phyloP scores from a whole-genome alignment of 2,329 filamentous ascomycete genomes.

The Myotisia sp. region DNA sequence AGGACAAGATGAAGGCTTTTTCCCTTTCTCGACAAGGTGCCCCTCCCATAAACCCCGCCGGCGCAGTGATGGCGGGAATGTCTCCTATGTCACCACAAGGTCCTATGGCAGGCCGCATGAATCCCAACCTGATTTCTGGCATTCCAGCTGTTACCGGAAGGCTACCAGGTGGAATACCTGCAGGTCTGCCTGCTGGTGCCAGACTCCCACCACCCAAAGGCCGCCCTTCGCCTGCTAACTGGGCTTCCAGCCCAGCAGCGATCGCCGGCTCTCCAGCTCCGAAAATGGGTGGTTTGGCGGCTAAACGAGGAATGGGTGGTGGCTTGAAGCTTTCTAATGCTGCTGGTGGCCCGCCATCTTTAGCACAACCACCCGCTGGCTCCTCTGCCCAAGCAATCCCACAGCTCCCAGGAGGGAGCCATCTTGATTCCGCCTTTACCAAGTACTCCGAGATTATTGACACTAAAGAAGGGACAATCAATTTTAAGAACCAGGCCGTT shows the following conservation, averaged over 20 bases:
- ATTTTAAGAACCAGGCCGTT: constrained; percentile 82
- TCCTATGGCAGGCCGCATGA: constrained; percentile 3
- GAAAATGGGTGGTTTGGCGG: constrained; percentile 33
- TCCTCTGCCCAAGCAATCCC: too few relatives aligned
- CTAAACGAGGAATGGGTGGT: constrained; percentile 34
- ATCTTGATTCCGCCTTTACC: constrained; percentile 40
- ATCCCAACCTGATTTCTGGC: neutral
- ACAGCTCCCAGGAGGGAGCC: too few relatives aligned
- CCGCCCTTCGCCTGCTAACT: too few relatives aligned
- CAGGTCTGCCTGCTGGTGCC: too few relatives aligned
- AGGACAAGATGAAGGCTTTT: constrained; percentile 57
- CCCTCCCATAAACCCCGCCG: too few relatives aligned
- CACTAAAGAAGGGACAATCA: constrained; percentile 77
- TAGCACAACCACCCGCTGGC: constrained; percentile 8
- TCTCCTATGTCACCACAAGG: neutral
- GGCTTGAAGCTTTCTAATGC: constrained; percentile 37
- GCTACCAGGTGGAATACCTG: constrained; percentile 5
- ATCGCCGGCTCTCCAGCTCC: constrained; percentile 17
- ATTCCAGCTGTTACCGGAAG: constrained; percentile 2
- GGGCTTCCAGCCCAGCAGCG: constrained; percentile 6
- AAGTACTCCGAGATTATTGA: constrained; percentile 75
- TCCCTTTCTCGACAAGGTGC: constrained; percentile 42
- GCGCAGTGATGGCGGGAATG: neutral
- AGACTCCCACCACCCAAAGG: constrained; percentile 20
- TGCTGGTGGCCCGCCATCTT: constrained; percentile 22